Base-by-base conservation (phyloP, 2,329 filamentous ascomycete genomes). In the Westerdykella aurantiaca region DNA sequence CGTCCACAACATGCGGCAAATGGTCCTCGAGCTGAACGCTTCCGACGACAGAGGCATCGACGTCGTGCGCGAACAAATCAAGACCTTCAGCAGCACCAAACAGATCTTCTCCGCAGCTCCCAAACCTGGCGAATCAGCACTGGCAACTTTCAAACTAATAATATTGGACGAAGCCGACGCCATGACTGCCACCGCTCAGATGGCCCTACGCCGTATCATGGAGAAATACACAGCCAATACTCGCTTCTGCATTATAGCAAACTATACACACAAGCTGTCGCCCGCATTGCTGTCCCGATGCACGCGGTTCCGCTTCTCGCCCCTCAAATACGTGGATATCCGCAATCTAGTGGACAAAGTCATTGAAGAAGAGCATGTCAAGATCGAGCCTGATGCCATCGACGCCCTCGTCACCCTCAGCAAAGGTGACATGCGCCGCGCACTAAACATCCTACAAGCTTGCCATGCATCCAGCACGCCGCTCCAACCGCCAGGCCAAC, bases 211-310 rank as follows among this genome's bases (percentile, higher is more conserved):
- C 49, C 78, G 93, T 38, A 97, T 98, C 63, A 98, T 98, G 93
- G 93, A 98, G 66, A 95, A 95, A 72, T 98, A 98, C 72, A 98
- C 93, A 0, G 87, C 87, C 47, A 98, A 98, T 72, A 96, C 93
- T 2, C 79, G 93, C 41, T 98, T 98, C 72, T 97, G 91, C 72
- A 88, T 98, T 63, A 97, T 98, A 57, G 93, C 93, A 57, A 98
- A 98, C 71, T 98, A 98, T 69, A 93, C 93, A 23, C 93, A 98
- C 73, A 98, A 98, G 69, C 81, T 98, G 33, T 94, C 88, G 11
- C 91, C 93, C 0, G 93, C 93, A 0, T 75, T 98, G 35, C 75
- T 98, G 42, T 97, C 91, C 39, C 78, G 93, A 58, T 98, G 93
- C 70, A 98, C 93, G 9, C 77, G 93, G 31, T 98, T 98, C 68